phyloP scores from a whole-genome alignment of 1,284 basidiomycete species.

The Papiliotrema terrestris region DNA sequence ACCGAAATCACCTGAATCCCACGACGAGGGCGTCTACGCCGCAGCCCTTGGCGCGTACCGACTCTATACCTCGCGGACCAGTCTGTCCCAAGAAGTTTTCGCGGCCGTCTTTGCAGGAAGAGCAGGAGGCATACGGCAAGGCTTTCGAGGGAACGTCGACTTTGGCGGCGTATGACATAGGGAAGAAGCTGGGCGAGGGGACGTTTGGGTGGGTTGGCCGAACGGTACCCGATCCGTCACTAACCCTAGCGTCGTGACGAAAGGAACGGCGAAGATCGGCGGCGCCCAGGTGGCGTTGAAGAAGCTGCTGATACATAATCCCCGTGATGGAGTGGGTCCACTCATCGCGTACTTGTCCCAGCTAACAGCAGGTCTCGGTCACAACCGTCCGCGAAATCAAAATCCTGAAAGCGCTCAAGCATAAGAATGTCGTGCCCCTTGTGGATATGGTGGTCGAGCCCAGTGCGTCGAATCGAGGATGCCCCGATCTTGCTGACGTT shows the following conservation, averaged over 20 bases:
- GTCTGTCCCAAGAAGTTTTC: conserved; percentile 28
- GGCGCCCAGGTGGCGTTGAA: conserved; percentile 79
- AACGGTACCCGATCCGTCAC: conserved; percentile 1
- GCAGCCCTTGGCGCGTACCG: conserved; percentile 4
- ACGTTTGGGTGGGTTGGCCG: conserved; percentile 71
- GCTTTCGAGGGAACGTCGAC: conserved; percentile 71
- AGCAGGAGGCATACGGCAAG: conserved; percentile 62
- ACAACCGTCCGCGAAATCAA: conserved; percentile 98
- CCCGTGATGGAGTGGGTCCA: conserved; percentile 77
- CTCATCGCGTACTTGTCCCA: not conserved
- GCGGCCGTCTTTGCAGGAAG: conserved; percentile 60
- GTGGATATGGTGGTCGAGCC: conserved; percentile 76
- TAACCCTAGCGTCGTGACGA: conserved; percentile 72
- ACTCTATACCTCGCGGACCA: conserved; percentile 5
- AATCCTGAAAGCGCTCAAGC: conserved; percentile 83
- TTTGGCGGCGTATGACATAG: conserved; percentile 72
- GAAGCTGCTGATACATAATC: conserved; percentile 79
- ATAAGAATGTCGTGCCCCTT: conserved; percentile 81
- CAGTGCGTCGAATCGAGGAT: conserved; percentile 29
- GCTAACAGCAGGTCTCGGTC: conserved; percentile 58
- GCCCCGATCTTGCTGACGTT: not conserved
- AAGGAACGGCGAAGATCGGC: conserved; percentile 65
- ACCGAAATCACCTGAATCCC: conserved; percentile 34
- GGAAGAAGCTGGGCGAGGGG: conserved; percentile 86
- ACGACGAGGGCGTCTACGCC: conserved; percentile 25